Percentiles rank a stretch among this genome's conserved stretches.
Evolutionary conservation across 805 yeast species (phyloP).

Genomic region (Yamadazyma paraphyllophila): DNA sequence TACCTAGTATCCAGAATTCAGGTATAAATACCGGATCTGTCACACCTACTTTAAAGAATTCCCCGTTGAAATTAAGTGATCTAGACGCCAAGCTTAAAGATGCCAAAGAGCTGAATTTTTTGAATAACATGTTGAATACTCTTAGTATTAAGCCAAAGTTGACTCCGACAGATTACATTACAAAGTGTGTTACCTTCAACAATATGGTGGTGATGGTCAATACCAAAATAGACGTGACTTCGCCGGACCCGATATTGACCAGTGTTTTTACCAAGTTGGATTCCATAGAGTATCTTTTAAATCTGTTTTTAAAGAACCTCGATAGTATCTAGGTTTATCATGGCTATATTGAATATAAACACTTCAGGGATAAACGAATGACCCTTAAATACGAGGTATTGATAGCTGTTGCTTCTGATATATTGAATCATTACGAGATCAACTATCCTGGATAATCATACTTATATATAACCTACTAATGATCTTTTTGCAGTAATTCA

Average conservation of each 20-base stretch:
- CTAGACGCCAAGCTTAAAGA: constrained; percentile 14
- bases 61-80: constrained; percentile 24
- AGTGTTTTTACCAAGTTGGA: constrained; percentile 63
- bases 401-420: too few species aligned
- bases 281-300: constrained; percentile 52
- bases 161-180: constrained; percentile 51
- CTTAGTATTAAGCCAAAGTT: constrained; percentile 23
- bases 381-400: too few species aligned
- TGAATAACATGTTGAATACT: constrained; percentile 7
- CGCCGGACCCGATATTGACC: constrained; percentile 66
- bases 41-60: constrained; percentile 9
- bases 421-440: too few species aligned
- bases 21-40: constrained; percentile 8
- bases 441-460: too few species aligned
- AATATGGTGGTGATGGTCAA: constrained; percentile 59
- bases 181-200: constrained; percentile 61
- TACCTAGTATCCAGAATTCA: constrained; percentile 17
- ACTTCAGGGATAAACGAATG: too few species aligned
- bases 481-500: too few species aligned
- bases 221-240: constrained; percentile 57
- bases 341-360: background rate
- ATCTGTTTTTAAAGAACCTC: constrained; percentile 27
- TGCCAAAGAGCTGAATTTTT: constrained; percentile 5
- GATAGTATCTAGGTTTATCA: constrained; percentile 5
- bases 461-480: too few species aligned